Evolutionary conservation across 805 yeast genomes (phyloP), one percentile per base, ranked within the genome.

Genomic region (Pichia gijzeniarum): DNA sequence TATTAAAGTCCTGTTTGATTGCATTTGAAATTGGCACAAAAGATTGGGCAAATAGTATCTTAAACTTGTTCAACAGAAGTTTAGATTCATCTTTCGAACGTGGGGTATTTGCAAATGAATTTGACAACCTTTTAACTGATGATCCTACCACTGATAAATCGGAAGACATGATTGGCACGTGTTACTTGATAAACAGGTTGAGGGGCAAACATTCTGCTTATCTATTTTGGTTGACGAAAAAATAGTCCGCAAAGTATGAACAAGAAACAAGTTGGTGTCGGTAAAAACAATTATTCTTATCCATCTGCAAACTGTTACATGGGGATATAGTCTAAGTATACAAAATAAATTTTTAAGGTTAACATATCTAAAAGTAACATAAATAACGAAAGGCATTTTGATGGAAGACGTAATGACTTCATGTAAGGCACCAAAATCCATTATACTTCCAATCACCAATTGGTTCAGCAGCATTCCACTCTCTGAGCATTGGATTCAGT

Each of bases 1-100:
- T 75, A 61, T 80, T 72, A 62, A 89, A 79, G 58, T 91, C 98
- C 50, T 69, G 59, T 19, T 64, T 51, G 50, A 89, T 63, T 0
- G 95, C 89, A 2, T 67, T 74, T 34, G 72, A 62, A 32, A 91
- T 55, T 12, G 58, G 65, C 4, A 76, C 79, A 41, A 48, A 46
- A 2, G 49, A 36, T 32, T 17, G 14, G 4, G 30, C 4, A 3
- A 45, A n/a, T 12, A 18, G 19, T 2, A 27, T 25, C 12, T 6
- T 31, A 17, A 41, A 41, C 19, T 32, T 33, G 16, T 25, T 28
- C 9, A 45, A 38, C 17, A 45, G 27, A 7, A n/a, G 18, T 10
- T 30, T 36, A 10, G 48, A 31, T 27, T 45, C 45, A 13, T 37
- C 34, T 6, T 27, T 35, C 8, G 48, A 37, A 17, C 48, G 37